A percentile compares a stretch with the other conserved stretches of the same genome.
Evolutionary conservation across 208 protist genomes (phyloP).

Genomic region (Porcisia hertigi): DNA sequence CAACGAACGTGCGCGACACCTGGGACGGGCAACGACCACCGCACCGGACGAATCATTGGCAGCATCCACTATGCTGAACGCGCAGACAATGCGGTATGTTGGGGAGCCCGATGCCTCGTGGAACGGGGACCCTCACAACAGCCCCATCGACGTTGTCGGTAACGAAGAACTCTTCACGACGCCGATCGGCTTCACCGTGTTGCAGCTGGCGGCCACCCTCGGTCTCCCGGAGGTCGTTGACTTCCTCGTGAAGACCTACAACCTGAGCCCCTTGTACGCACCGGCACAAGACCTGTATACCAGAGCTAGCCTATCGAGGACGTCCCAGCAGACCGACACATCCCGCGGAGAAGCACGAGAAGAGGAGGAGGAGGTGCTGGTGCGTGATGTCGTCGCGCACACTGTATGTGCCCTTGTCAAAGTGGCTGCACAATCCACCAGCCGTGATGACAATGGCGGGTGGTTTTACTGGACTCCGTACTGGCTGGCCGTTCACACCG

Average conservation of each 20-base stretch:
- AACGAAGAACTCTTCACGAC: constrained; percentile 55
- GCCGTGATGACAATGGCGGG: background rate
- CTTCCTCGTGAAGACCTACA: constrained; percentile 52
- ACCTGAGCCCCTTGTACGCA: constrained; percentile 62
- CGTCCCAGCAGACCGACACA: background rate
- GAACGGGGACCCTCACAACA: background rate
- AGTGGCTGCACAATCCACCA: background rate
- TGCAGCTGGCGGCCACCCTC: constrained; percentile 70
- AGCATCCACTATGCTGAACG: background rate
- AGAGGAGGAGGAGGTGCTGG: constrained; percentile 4
- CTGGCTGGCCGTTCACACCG: constrained; percentile 48
- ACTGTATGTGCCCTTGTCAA: background rate
- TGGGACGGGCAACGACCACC: constrained; percentile 6
- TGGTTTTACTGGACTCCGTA: constrained; percentile 58
- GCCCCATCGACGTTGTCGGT: constrained; percentile 20
- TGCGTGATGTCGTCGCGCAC: constrained; percentile 7
- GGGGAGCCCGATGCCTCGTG: background rate
- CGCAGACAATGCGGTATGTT: background rate
- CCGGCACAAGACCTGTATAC: constrained; percentile 26
- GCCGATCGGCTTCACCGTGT: constrained; percentile 62
- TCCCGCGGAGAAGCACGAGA: background rate
- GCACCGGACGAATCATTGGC: background rate
- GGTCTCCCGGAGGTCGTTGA: constrained; percentile 46
- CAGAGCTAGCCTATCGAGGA: background rate
- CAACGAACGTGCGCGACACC: constrained; percentile 19